phyloP scores from a whole-genome alignment of 192 early-diverging fungal genomes.

The Coemansia sp. region DNA sequence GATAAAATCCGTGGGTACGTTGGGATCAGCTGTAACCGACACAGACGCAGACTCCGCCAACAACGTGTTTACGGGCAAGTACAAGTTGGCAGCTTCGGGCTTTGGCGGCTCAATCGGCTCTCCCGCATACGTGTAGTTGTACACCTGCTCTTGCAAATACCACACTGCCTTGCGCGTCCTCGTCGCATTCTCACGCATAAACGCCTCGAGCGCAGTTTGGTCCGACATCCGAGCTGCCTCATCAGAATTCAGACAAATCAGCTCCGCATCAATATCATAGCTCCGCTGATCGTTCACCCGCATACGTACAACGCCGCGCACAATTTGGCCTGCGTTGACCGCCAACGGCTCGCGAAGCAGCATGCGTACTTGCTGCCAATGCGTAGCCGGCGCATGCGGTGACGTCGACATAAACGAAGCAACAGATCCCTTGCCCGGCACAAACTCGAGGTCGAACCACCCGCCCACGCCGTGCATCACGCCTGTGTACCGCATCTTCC shows the following conservation, averaged over 20 bases:
- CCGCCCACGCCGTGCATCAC: constrained; percentile 92
- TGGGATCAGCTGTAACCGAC: neutral
- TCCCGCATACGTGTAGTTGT: constrained; percentile 70
- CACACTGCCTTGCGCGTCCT: constrained; percentile 69
- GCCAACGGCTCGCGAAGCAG: constrained; percentile 91
- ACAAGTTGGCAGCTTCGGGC: constrained; percentile 44
- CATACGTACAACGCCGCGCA: constrained; percentile 85
- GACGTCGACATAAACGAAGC: constrained; percentile 83
- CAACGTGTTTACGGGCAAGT: constrained; percentile 36
- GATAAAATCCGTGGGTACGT: constrained; percentile 34
- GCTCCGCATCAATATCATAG: constrained; percentile 80
- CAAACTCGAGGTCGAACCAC: constrained; percentile 94
- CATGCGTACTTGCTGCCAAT: constrained; percentile 98
- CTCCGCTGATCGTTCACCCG: constrained; percentile 88
- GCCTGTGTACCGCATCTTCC: constrained; percentile 82
- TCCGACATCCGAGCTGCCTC: constrained; percentile 48
- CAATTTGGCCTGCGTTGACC: constrained; percentile 83
- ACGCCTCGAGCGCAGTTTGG: constrained; percentile 11
- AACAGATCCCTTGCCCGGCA: constrained; percentile 53
- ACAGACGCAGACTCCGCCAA: constrained; percentile 29
- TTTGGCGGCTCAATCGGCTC: constrained; percentile 23
- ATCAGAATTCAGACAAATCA: constrained; percentile 45
- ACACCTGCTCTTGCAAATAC: constrained; percentile 91
- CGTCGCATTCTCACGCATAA: constrained; percentile 18
- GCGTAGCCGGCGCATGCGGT: constrained; percentile 84